A percentile compares a stretch with the other conserved stretches of the same genome.
Conservation (phyloP, 352 stramenopile genomes). For the Discostella stelligera region DNA sequence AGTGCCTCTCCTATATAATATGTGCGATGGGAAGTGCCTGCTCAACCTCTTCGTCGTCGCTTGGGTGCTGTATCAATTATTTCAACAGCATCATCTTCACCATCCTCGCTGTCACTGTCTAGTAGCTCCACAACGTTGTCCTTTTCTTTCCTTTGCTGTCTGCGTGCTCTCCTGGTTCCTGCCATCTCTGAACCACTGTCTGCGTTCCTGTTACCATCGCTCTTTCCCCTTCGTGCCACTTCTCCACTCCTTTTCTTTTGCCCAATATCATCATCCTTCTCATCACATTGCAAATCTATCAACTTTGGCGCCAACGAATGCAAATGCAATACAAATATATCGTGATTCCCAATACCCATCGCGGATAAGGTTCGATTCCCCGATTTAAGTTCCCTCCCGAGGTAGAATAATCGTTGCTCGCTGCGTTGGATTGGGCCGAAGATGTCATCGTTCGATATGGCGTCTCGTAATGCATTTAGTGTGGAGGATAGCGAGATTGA, state of each 20-base stretch:
- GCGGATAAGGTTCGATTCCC: constrained; percentile 52
- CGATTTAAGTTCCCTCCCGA: constrained; percentile 71
- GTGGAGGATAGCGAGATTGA: constrained; percentile 21
- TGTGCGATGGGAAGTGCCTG: no score
- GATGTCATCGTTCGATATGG: constrained; percentile 14
- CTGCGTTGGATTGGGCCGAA: constrained; percentile 30
- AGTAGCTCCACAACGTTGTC: constrained; percentile 46
- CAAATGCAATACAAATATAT: constrained; percentile 43
- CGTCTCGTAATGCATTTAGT: constrained; percentile 44
- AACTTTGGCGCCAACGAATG: constrained; percentile 23
- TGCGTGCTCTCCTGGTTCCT: neutral
- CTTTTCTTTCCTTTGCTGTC: constrained; percentile 10
- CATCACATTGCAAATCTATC: constrained; percentile 3
- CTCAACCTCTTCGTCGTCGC: constrained; percentile 20
- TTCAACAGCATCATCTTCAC: constrained; percentile 33
- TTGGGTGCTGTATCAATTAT: constrained; percentile 12
- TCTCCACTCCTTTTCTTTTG: neutral
- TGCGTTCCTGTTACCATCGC: neutral
- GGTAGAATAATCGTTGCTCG: constrained; percentile 66
- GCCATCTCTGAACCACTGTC: neutral
- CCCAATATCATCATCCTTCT: neutral
- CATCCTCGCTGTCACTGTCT: constrained; percentile 46
- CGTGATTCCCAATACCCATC: constrained; percentile 52
- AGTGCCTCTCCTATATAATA: no score
- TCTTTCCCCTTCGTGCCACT: neutral